Percentiles rank a stretch among this genome's conserved stretches.
These are phyloP conservation scores for Helianthus annuus DNA, from an alignment of 129 eudicot genomes.

Conservation along the genomic window HanXRQr2.0-SUNRISE NC_035446.2:146853955-146854454, in stretches of 20 bases:
- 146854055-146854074: not conserved
- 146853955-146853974: not conserved
- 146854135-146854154: conserved; percentile 3
- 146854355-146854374: too few relatives aligned
- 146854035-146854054: not conserved
- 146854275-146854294: too few relatives aligned
- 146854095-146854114: not conserved
- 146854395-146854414: too few relatives aligned
- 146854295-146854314: too few relatives aligned
- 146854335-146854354: too few relatives aligned
- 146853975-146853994: not conserved
- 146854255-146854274: too few relatives aligned
- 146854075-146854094: not conserved
- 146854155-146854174: conserved; percentile 8
- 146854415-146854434: too few relatives aligned
- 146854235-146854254: not conserved
- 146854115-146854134: conserved; percentile 10
- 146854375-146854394: too few relatives aligned
- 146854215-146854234: conserved; percentile 8
- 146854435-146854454: too few relatives aligned
- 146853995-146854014: not conserved
- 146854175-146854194: conserved; percentile 14
- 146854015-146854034: not conserved
- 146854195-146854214: conserved; percentile 11
- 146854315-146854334: too few relatives aligned